Evolutionary conservation across 495 filamentous ascomycete genomes (phyloP).

Genomic region (Rhypophila decipiens): DNA sequence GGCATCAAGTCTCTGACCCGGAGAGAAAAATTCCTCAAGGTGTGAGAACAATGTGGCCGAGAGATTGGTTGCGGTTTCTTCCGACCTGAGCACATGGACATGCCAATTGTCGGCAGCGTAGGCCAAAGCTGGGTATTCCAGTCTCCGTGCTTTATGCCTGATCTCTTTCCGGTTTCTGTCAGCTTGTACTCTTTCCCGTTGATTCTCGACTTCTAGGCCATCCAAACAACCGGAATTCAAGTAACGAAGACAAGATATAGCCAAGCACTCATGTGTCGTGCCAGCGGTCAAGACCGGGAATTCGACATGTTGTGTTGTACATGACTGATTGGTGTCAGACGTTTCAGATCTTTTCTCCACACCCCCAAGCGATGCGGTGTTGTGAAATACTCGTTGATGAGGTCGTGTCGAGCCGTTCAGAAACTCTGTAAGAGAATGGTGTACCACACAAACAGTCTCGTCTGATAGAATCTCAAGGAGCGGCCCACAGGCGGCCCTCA

Average conservation of each 20-base stretch:
- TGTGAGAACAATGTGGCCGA: too few species aligned
- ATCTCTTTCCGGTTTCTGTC: too few species aligned
- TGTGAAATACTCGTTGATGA: too few species aligned
- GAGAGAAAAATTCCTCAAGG: conserved; percentile 5
- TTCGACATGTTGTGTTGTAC: background rate
- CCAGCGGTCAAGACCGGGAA: conserved; percentile 25
- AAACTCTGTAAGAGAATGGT: conserved; percentile 53
- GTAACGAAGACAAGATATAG: conserved; percentile 17
- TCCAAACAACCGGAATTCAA: conserved; percentile 14
- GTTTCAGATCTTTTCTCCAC: too few species aligned
- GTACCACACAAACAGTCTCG: conserved; percentile 44
- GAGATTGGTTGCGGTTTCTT: too few species aligned
- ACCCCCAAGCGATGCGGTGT: too few species aligned
- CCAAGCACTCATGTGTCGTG: conserved; percentile 20
- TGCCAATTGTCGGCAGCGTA: too few species aligned
- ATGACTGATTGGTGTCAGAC: background rate
- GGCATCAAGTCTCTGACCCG: background rate
- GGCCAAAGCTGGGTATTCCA: too few species aligned
- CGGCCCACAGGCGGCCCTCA: conserved; percentile 38
- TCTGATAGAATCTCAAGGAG: conserved; percentile 44
- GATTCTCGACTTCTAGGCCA: background rate
- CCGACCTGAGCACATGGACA: too few species aligned
- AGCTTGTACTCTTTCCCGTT: too few species aligned
- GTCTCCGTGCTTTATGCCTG: too few species aligned
- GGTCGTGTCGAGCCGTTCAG: conserved; percentile 23